Evolutionary conservation across 2,329 filamentous ascomycete genomes (phyloP), one percentile per base, ranked within the genome.

Genomic region (Aspergillus glaucus): DNA sequence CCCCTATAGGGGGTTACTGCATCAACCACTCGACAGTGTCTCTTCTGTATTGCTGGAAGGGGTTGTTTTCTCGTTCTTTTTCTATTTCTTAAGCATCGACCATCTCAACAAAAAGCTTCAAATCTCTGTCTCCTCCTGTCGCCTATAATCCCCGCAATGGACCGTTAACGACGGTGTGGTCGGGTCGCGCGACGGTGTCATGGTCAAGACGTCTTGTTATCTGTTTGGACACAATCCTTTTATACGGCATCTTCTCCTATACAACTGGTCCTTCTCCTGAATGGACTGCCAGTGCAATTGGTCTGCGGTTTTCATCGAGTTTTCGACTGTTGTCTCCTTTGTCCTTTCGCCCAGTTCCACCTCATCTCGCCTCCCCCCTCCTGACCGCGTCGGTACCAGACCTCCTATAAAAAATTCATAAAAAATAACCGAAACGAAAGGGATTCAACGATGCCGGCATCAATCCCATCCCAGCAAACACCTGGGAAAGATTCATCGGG

Each of bases 151-250:
- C 61, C 61, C 66, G 65, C 64, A 59, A 70, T 70, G 67, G 67
- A 68, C 62, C 61, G 62, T 57, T 70, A 68, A 57, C 60, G 58
- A 55, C 55, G 47, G 48, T 59, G 52, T 59, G 52, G 47, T 56
- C 53, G 59, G 59, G 64, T 68, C 63, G 64, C 65, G 64, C 66
- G 60, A 65, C 62, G 55, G 58, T 67, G 64, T 59, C 26, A 30
- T 59, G 56, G 61, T 67, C 60, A 63, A 57, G 60, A 54, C 57
- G 64, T 53, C 34, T 43, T 30, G 26, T 62, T 57, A 49, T 56
- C 53, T 56, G 53, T 63, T 56, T 54, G 52, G 53, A 58, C 55
- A 56, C 54, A 30, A 30, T 30, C 26, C 9, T 55, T 51, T 19
- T 9, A 57, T 49, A 55, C 50, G 45, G 47, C 52, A 50, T 49